A percentile compares a stretch with the other conserved stretches of the same genome.
Evolutionary conservation across 805 yeast genomes (phyloP).

Genomic region (Saccharomycopsis malanga): DNA sequence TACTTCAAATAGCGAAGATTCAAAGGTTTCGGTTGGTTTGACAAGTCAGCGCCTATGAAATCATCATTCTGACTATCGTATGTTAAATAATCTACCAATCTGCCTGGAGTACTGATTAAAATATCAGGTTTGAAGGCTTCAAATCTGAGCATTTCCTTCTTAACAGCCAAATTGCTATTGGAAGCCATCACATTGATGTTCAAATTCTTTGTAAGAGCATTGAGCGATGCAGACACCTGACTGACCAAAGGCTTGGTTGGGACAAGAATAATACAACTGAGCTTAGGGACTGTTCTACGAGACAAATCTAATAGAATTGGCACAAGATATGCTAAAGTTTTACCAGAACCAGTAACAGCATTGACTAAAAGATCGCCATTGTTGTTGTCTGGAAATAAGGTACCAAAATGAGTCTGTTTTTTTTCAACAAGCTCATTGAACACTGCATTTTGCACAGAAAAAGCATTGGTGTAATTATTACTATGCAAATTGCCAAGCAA

Average conservation of each 20-base stretch:
- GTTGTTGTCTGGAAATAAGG: conserved; percentile 30
- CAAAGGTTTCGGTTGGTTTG: conserved; percentile 28
- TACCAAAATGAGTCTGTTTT: conserved; percentile 33
- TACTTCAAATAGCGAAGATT: conserved; percentile 48
- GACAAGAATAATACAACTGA: conserved; percentile 71
- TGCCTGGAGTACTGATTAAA: conserved; percentile 72
- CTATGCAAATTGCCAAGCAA: conserved; percentile 37
- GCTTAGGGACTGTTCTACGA: conserved; percentile 57
- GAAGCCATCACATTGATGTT: conserved; percentile 55
- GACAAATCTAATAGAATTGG: conserved; percentile 72
- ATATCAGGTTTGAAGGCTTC: conserved; percentile 51
- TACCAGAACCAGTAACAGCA: conserved; percentile 95
- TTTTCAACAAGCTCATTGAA: conserved; percentile 46
- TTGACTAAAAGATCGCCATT: conserved; percentile 79
- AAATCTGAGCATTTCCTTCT: conserved; percentile 56
- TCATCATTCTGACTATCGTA: conserved; percentile 11
- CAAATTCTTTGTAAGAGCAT: conserved; percentile 57
- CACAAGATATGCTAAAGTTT: conserved; percentile 79
- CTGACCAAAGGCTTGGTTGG: conserved; percentile 85
- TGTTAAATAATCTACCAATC: conserved; percentile 68
- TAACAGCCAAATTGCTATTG: conserved; percentile 42
- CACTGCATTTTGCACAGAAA: conserved; percentile 70
- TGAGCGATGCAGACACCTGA: conserved; percentile 69
- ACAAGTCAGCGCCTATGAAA: conserved; percentile 32
- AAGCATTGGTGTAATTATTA: conserved; percentile 49